Evolutionary conservation across 257 asterid genomes (phyloP), one percentile per base, ranked within the genome.

Genomic region (Solanum piurae): DNA sequence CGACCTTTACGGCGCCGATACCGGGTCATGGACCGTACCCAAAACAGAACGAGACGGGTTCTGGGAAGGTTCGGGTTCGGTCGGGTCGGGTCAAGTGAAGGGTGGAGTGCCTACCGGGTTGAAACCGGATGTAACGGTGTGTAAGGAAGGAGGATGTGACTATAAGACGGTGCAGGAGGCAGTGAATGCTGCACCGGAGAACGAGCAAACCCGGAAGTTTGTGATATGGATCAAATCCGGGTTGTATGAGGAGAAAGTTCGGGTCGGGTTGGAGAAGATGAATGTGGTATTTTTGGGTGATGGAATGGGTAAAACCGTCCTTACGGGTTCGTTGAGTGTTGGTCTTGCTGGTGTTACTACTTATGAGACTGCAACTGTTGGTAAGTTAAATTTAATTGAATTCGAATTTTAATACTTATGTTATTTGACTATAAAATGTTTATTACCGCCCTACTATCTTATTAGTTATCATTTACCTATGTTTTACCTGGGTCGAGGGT

Each of bases 291-390:
- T 94, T 83, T 33, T 91, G 40, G 98, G 98, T 7, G 96, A 94
- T 69, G 98, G 98, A 36, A 91, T 91, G 90, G 98, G 98, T 49
- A 93, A 91, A 92, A 94, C 95, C 2, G 90, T 94, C 79, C 93
- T 94, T 91, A 89, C 98, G 1, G 98, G 95, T 21, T 90, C 95
- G 12, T 74, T 75, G 89, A 93, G 86, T 37, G 95, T 91, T n/a
- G 95, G 95, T 84, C 86, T 88, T 66, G 77, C 68, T 33, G 95
- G 95, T 1, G 34, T 91, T 38, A 87, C 94, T 36, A 95, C 98
- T n/a, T 92, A 89, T 40, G 87, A 91, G 46, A 87, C 98, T 25
- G 98, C 98, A 13, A 95, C 98, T 4, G 93, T 95, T 21, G 98
- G 98, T 93, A 87, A 86, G 29, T 80, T 46, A 29, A 25, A 46